phyloP scores from a whole-genome alignment of 1,139 yeast species.

The Lipomyces yarrowii region DNA sequence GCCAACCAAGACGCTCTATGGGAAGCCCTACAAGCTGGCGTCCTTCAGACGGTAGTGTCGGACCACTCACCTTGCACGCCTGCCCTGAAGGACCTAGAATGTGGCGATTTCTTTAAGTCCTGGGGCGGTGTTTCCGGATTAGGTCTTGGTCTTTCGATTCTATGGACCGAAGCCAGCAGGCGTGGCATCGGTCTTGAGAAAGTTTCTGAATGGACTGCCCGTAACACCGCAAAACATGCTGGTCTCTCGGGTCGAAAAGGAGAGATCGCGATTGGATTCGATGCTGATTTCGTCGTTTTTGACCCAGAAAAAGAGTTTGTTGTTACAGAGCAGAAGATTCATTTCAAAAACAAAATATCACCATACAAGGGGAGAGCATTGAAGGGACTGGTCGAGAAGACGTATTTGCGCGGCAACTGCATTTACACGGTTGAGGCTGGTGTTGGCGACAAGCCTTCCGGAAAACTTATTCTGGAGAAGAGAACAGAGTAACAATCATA shows the following conservation, averaged over 20 bases:
- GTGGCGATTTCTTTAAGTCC: constrained; percentile 86
- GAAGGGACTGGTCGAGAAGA: constrained; percentile 69
- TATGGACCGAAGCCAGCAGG: constrained; percentile 72
- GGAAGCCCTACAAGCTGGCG: constrained; percentile 67
- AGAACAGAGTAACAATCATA: constrained; percentile 20
- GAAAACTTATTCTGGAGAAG: constrained; percentile 57
- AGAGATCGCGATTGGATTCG: constrained; percentile 66
- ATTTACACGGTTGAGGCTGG: constrained; percentile 65
- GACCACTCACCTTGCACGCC: constrained; percentile 98
- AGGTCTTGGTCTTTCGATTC: constrained; percentile 82
- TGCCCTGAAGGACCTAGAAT: constrained; percentile 66
- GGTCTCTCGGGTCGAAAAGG: constrained; percentile 79
- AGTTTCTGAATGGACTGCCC: constrained; percentile 75
- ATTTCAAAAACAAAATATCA: constrained; percentile 81
- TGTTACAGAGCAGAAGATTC: constrained; percentile 61
- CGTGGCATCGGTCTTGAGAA: constrained; percentile 57
- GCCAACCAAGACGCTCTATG: constrained; percentile 71
- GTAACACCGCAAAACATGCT: constrained; percentile 82
- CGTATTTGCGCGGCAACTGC: constrained; percentile 72
- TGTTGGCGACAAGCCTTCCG: constrained; percentile 57
- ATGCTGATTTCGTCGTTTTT: constrained; percentile 85
- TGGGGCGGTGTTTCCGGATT: constrained; percentile 98
- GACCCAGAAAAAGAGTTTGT: constrained; percentile 62
- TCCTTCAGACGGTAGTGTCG: constrained; percentile 84
- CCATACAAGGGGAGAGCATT: constrained; percentile 77